Evolutionary conservation across 2,329 filamentous ascomycete species (phyloP).

Genomic region (Stemphylium beticola): DNA sequence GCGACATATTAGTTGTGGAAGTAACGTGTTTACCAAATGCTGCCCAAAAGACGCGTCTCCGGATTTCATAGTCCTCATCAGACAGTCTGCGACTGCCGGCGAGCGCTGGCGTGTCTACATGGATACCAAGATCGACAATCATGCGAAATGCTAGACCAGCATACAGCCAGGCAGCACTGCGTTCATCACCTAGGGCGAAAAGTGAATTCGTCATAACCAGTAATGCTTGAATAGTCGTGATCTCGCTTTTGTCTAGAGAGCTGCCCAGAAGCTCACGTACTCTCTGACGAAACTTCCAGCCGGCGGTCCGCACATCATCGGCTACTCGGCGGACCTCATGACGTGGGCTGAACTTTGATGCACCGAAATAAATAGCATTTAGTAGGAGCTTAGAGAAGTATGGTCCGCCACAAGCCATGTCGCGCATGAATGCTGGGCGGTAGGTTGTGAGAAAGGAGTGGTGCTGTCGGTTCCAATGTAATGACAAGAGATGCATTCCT

Average conservation of each 20-base stretch:
- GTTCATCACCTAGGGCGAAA: constrained; percentile 58
- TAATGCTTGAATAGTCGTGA: constrained; percentile 62
- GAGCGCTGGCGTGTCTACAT: constrained; percentile 51
- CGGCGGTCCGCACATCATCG: constrained; percentile 56
- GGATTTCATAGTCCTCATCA: constrained; percentile 56
- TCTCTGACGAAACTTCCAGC: constrained; percentile 56
- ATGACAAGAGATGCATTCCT: constrained; percentile 58
- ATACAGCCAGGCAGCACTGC: constrained; percentile 64
- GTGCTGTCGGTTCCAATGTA: constrained; percentile 63
- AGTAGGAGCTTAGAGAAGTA: constrained; percentile 65
- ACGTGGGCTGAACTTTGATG: constrained; percentile 56
- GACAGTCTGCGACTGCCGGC: constrained; percentile 44
- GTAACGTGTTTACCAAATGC: constrained; percentile 44
- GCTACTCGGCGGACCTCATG: constrained; percentile 55
- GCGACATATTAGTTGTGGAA: background rate
- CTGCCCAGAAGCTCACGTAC: constrained; percentile 56
- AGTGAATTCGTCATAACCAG: constrained; percentile 60
- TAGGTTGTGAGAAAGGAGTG: constrained; percentile 58
- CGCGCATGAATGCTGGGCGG: constrained; percentile 54
- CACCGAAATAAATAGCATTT: constrained; percentile 60
- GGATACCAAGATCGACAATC: constrained; percentile 62
- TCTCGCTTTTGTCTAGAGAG: constrained; percentile 56
- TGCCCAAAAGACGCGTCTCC: constrained; percentile 55
- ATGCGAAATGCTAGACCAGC: constrained; percentile 63
- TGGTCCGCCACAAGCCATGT: constrained; percentile 59